phyloP scores from a whole-genome alignment of 2,329 filamentous ascomycete species.

The Penicillium aurantiogriseum region DNA sequence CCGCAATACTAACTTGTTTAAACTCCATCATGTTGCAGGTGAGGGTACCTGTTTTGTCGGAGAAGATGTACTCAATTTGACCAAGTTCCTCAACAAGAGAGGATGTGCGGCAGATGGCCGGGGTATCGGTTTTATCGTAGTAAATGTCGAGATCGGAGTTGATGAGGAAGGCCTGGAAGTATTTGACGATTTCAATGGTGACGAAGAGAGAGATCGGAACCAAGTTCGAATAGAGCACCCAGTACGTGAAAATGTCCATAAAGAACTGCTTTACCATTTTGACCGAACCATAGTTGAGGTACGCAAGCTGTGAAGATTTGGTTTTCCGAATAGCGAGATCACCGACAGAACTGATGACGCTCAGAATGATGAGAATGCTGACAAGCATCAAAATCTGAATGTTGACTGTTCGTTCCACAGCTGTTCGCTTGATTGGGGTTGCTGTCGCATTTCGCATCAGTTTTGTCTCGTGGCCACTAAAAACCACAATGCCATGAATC shows the following conservation, averaged over 20 bases:
- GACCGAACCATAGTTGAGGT: slow-evolving; percentile 66
- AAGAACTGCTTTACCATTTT: slow-evolving; percentile 79
- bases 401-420: slow-evolving; percentile 92
- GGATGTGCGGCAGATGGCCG: slow-evolving; percentile 92
- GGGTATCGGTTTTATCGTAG: slow-evolving; percentile 91
- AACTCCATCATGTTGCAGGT: slow-evolving; percentile 99
- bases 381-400: slow-evolving; percentile 88
- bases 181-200: slow-evolving; percentile 96
- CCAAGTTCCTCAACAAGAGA: slow-evolving; percentile 95
- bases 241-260: slow-evolving; percentile 94
- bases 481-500: slow-evolving; percentile 94
- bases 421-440: slow-evolving; percentile 94
- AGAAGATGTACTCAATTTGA: slow-evolving; percentile 98
- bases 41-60: slow-evolving; percentile 93
- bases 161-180: slow-evolving; percentile 96
- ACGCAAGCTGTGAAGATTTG: slow-evolving; percentile 62
- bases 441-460: slow-evolving; percentile 98
- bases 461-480: slow-evolving; percentile 97
- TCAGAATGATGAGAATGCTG: slow-evolving; percentile 76
- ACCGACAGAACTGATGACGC: slow-evolving; percentile 85
- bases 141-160: slow-evolving; percentile 98
- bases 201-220: slow-evolving; percentile 98
- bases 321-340: slow-evolving; percentile 77
- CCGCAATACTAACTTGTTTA: slow-evolving; percentile 87
- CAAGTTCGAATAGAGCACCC: slow-evolving; percentile 94